Conservation (phyloP, 306 rosid species). For the Fragaria nilgerrensis region DNA sequence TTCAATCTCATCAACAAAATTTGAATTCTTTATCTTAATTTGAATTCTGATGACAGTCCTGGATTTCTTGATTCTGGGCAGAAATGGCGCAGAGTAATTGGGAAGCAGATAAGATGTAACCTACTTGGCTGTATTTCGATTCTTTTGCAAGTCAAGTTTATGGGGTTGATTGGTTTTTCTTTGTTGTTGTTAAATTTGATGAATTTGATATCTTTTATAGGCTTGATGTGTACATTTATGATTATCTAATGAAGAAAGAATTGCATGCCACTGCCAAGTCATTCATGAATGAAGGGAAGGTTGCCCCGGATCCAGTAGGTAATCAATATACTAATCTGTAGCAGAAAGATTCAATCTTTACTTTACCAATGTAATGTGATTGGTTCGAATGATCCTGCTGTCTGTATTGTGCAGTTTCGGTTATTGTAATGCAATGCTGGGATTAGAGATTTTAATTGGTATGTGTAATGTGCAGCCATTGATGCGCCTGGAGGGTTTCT, state of each 20-base stretch:
- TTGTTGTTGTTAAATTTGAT: not conserved
- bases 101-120: slow-evolving; percentile 99
- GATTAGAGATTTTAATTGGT: slow-evolving; percentile 1
- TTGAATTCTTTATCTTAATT: not conserved
- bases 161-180: not conserved
- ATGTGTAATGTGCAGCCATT: slow-evolving; percentile 63
- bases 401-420: not conserved
- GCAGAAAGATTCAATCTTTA: not conserved
- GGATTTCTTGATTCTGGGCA: slow-evolving; percentile 22
- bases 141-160: not conserved
- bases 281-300: slow-evolving; percentile 94
- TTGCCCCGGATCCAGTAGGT: slow-evolving; percentile 96
- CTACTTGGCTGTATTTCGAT: not conserved
- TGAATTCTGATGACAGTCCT: slow-evolving; percentile 12
- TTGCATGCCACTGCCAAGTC: slow-evolving; percentile 88
- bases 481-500: slow-evolving; percentile 99
- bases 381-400: not conserved
- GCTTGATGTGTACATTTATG: slow-evolving; percentile 96
- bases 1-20: not conserved
- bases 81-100: slow-evolving; percentile 90
- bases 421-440: not conserved
- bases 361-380: not conserved
- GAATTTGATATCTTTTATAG: slow-evolving; percentile 33
- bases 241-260: slow-evolving; percentile 90
- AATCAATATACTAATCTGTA: slow-evolving; percentile 19